Conservation (phyloP, 2,329 filamentous ascomycete genomes). For the Pseudogymnoascus sp. region DNA sequence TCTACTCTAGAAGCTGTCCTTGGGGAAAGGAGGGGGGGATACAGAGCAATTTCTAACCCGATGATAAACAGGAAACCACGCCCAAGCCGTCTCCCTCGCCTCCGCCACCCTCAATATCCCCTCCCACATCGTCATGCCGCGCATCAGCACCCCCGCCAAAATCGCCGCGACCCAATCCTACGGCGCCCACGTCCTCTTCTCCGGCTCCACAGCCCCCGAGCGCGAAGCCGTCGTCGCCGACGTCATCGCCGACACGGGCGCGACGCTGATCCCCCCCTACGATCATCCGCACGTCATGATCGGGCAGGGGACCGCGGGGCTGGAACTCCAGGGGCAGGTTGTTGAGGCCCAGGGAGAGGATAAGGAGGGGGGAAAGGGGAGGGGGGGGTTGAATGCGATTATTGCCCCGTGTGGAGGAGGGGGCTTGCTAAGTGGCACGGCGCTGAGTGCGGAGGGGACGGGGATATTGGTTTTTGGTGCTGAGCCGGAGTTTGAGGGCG, state of each 20-base stretch:
- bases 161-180: slow-evolving; percentile 74
- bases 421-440: slow-evolving; percentile 76
- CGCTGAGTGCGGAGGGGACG: slow-evolving; percentile 65
- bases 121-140: slow-evolving; percentile 86
- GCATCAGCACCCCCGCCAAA: slow-evolving; percentile 76
- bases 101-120: slow-evolving; percentile 64
- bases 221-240: slow-evolving; percentile 67
- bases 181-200: slow-evolving; percentile 71
- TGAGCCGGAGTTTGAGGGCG: slow-evolving; percentile 75
- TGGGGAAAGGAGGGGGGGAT: background rate
- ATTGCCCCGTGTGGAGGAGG: slow-evolving; percentile 82
- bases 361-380: slow-evolving; percentile 11
- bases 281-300: slow-evolving; percentile 88
- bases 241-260: slow-evolving; percentile 63
- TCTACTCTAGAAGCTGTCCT: background rate
- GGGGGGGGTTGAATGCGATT: slow-evolving; percentile 52
- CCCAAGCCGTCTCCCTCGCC: slow-evolving; percentile 82
- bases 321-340: slow-evolving; percentile 75
- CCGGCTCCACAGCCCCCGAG: slow-evolving; percentile 70
- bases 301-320: slow-evolving; percentile 80
- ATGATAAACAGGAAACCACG: slow-evolving; percentile 67
- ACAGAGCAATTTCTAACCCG: background rate
- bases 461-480: slow-evolving; percentile 74
- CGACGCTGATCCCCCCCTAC: slow-evolving; percentile 78
- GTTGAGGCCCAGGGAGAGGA: slow-evolving; percentile 25